Evolutionary conservation across 176 grass and related monocot genomes (phyloP).

Genomic region (Elaeis guineensis): DNA sequence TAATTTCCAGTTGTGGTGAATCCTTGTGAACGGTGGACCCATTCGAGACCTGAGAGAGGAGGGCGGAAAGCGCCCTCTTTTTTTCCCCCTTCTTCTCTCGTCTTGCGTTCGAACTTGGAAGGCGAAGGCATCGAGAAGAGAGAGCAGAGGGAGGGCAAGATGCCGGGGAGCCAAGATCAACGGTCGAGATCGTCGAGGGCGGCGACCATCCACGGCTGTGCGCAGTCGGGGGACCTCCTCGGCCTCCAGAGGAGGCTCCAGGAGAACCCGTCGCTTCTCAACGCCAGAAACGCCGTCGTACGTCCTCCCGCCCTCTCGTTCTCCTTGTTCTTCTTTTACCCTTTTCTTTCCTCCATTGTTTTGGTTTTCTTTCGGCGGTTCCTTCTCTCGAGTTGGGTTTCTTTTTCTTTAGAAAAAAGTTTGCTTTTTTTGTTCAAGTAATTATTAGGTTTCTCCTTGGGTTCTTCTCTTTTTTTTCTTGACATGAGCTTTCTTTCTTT

Average conservation of each 20-base stretch:
- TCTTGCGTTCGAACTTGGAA: too few species aligned
- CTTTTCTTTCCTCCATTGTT: not conserved
- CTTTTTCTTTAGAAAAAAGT: too few species aligned
- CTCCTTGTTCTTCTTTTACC: not conserved
- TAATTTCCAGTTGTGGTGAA: too few species aligned
- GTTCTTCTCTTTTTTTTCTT: too few species aligned
- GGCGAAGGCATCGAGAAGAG: not conserved
- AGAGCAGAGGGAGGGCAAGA: conserved; percentile 14
- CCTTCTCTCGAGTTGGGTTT: too few species aligned
- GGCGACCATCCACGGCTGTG: conserved; percentile 57
- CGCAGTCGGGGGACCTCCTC: conserved; percentile 61
- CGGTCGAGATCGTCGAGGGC: conserved; percentile 34
- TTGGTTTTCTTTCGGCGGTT: not conserved
- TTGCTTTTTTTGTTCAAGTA: too few species aligned
- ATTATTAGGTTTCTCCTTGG: too few species aligned
- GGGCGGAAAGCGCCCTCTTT: too few species aligned
- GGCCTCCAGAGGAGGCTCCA: conserved; percentile 60
- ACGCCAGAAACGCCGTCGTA: conserved; percentile 75
- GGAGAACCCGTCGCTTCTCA: conserved; percentile 71
- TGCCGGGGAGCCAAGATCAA: conserved; percentile 72
- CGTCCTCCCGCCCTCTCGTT: not conserved
- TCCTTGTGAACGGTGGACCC: too few species aligned
- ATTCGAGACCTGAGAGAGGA: too few species aligned
- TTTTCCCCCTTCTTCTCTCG: too few species aligned
- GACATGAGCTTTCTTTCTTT: too few species aligned